A percentile compares a stretch with the other conserved stretches of the same genome.
These are phyloP conservation scores for Dryadomyces sulphureus DNA, from an alignment of 2,329 filamentous ascomycete genomes.

Conservation along the genomic window DNA sequence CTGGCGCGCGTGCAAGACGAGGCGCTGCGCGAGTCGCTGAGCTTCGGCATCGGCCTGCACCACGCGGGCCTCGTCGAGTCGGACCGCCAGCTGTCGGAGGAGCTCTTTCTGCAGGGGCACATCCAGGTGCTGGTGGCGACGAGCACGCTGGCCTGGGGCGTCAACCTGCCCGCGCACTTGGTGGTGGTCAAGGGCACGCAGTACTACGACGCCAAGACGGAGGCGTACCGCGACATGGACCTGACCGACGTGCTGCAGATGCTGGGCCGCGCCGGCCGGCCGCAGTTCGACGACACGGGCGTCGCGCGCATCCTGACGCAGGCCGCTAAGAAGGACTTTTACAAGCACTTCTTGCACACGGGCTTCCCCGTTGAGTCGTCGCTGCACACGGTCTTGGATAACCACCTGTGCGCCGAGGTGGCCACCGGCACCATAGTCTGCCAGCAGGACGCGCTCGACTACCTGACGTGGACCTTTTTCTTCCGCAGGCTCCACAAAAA, in stretches of 20 bases:
- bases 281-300: conserved; percentile 90
- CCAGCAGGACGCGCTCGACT: conserved; percentile 94
- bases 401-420: conserved; percentile 90
- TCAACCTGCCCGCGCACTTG: conserved; percentile 90
- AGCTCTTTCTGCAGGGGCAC: conserved; percentile 93
- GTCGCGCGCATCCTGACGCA: conserved; percentile 97
- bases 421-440: conserved; percentile 84
- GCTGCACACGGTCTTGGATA: conserved; percentile 88
- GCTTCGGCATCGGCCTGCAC: conserved; percentile 92
- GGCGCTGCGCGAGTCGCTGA: conserved; percentile 81
- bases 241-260: conserved; percentile 95
- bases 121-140: conserved; percentile 95
- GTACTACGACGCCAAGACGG: conserved; percentile 94
- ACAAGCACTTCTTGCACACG: conserved; percentile 97
- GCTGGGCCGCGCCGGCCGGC: conserved; percentile 86
- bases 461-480: conserved; percentile 99
- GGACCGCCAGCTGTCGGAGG: conserved; percentile 80
- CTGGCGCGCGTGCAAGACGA: conserved; percentile 87
- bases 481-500: conserved; percentile 96
- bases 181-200: conserved; percentile 98
- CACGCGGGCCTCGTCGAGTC: conserved; percentile 94
- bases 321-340: conserved; percentile 95
- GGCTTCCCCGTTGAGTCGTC: conserved; percentile 96
- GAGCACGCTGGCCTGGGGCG: conserved; percentile 93
- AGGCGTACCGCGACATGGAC: conserved; percentile 98